Conservation (phyloP, 1,284 basidiomycete genomes). For the Ustilago sp. region DNA sequence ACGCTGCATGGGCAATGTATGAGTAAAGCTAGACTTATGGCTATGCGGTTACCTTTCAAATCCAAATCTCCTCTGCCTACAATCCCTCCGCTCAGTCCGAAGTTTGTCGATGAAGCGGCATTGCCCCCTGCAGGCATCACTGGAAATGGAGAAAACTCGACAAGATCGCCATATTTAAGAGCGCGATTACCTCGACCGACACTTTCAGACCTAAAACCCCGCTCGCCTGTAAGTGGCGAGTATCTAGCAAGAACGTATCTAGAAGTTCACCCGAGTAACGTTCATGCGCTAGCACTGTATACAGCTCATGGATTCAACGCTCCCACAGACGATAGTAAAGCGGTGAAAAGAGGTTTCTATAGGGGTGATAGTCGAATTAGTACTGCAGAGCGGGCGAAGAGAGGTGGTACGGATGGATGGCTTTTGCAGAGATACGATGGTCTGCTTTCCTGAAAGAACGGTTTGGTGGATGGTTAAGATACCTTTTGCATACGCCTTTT, state of each 20-base stretch:
- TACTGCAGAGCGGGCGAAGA: conserved; percentile 33
- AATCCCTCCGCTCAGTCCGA: conserved; percentile 15
- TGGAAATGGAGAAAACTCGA: neutral
- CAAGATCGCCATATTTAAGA: conserved; percentile 2
- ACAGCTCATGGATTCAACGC: conserved; percentile 40
- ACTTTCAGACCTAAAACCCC: neutral
- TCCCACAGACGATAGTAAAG: conserved; percentile 18
- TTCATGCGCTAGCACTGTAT: conserved; percentile 51
- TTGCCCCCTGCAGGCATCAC: neutral
- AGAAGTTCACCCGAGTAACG: conserved; percentile 60
- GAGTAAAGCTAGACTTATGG: conserved; percentile 28
- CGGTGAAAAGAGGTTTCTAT: conserved; percentile 47
- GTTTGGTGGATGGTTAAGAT: no score
- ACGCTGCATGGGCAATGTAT: conserved; percentile 48
- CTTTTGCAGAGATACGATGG: conserved; percentile 50
- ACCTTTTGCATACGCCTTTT: no score
- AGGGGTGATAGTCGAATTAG: conserved; percentile 58
- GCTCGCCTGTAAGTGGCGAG: neutral
- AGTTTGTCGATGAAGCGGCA: conserved; percentile 27
- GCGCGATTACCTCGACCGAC: neutral
- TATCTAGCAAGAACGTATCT: conserved; percentile 36
- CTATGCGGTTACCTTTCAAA: conserved; percentile 16
- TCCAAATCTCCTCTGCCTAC: neutral
- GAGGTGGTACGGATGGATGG: conserved; percentile 60
- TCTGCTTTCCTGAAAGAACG: neutral